A percentile compares a stretch with the other conserved stretches of the same genome.
Evolutionary conservation across 441 rosid species (phyloP).

Genomic region (Oxalis stricta): DNA sequence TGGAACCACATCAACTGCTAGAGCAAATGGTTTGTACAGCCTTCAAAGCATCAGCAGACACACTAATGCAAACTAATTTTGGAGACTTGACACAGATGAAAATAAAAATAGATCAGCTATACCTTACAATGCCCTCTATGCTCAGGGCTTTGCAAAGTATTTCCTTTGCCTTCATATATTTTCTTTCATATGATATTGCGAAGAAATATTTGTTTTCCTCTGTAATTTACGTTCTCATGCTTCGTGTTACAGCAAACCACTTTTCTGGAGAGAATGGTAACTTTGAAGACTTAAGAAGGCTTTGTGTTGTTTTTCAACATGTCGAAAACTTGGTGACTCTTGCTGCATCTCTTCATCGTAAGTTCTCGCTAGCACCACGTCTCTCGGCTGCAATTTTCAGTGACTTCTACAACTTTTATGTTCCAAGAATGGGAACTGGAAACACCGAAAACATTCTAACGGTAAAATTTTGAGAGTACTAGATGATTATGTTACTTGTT

Average conservation of each 20-base stretch:
- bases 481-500: background rate
- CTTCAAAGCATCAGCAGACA: slow-evolving; percentile 93
- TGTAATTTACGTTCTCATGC: background rate
- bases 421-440: slow-evolving; percentile 52
- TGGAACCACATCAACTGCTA: slow-evolving; percentile 82
- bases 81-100: slow-evolving; percentile 74
- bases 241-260: slow-evolving; percentile 42
- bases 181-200: background rate
- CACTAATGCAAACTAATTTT: slow-evolving; percentile 54
- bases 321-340: slow-evolving; percentile 67
- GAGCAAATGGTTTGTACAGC: slow-evolving; percentile 96
- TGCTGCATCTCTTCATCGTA: slow-evolving; percentile 90
- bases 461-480: slow-evolving; percentile 27
- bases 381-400: slow-evolving; percentile 59
- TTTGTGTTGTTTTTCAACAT: slow-evolving; percentile 59
- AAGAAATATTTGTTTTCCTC: background rate
- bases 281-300: slow-evolving; percentile 52
- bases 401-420: slow-evolving; percentile 48
- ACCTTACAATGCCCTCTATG: slow-evolving; percentile 42
- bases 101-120: slow-evolving; percentile 62
- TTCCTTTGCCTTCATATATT: background rate
- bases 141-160: slow-evolving; percentile 58
- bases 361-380: slow-evolving; percentile 55
- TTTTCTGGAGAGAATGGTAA: slow-evolving; percentile 33
- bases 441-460: slow-evolving; percentile 21